Conservation (phyloP, 345 rosid genomes). For the Citrus unshiu region DNA sequence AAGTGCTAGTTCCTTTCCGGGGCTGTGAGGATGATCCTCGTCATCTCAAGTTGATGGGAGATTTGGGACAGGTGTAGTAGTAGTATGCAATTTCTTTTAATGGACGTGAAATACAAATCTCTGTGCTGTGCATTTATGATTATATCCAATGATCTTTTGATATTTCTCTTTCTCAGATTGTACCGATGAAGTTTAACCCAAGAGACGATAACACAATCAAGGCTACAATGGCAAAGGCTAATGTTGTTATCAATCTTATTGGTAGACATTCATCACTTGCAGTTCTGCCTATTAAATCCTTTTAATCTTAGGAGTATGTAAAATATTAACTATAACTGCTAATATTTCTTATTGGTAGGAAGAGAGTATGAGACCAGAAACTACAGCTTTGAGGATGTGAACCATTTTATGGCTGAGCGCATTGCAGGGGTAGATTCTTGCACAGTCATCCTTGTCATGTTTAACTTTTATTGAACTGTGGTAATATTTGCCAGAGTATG, state of each 20-base stretch:
- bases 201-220: slow-evolving; percentile 90
- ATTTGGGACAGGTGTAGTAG: slow-evolving; percentile 82
- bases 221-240: slow-evolving; percentile 99
- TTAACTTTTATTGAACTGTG: background rate
- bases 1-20: slow-evolving; percentile 93
- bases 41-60: slow-evolving; percentile 99
- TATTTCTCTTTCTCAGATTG: slow-evolving; percentile 54
- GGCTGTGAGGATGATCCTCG: slow-evolving; percentile 90
- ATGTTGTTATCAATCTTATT: slow-evolving; percentile 91
- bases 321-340: background rate
- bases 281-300: background rate
- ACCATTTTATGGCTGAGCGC: slow-evolving; percentile 76
- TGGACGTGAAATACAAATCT: background rate
- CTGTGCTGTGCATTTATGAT: background rate
- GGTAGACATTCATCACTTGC: slow-evolving; percentile 40
- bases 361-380: slow-evolving; percentile 91
- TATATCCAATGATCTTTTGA: background rate
- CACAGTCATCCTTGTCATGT: background rate
- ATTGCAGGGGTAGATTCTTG: slow-evolving; percentile 67
- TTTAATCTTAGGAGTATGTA: background rate
- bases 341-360: slow-evolving; percentile 43
- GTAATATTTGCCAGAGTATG: background rate
- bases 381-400: slow-evolving; percentile 92
- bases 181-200: slow-evolving; percentile 87
- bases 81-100: background rate